phyloP scores from a whole-genome alignment of 2,329 filamentous ascomycete genomes.

The Fusarium subtropicale region DNA sequence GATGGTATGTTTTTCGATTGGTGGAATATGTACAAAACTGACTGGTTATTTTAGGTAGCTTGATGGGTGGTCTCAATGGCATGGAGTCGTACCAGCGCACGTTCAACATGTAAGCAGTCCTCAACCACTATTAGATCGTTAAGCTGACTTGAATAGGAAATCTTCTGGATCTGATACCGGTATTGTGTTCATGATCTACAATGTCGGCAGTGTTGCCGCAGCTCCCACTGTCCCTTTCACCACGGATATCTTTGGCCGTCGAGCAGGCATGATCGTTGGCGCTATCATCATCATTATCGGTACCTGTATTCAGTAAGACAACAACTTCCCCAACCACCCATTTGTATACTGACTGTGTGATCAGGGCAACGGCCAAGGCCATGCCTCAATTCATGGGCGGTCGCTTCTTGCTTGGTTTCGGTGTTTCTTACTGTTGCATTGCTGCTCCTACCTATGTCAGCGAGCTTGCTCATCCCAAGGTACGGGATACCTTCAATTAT shows the following conservation, averaged over 20 bases:
- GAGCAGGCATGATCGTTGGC: conserved; percentile 56
- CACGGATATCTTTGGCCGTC: conserved; percentile 56
- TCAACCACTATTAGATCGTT: rapidly evolving
- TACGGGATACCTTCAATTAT: rapidly evolving
- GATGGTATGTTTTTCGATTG: conserved; percentile 4
- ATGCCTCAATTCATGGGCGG: conserved; percentile 58
- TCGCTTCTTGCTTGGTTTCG: conserved; percentile 68
- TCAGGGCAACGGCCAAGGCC: conserved; percentile 49
- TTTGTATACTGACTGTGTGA: not conserved
- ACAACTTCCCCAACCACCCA: rapidly evolving
- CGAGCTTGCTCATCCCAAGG: conserved; percentile 63
- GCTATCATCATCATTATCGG: conserved; percentile 56
- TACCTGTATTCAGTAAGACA: conserved; percentile 53
- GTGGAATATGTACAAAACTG: not conserved
- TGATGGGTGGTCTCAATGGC: conserved; percentile 46
- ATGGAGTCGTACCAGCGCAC: conserved; percentile 44
- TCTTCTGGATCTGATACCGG: conserved; percentile 36
- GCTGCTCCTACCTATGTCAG: conserved; percentile 56
- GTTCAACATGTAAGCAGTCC: conserved; percentile 28
- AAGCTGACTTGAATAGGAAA: conserved; percentile 3
- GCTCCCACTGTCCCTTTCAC: conserved; percentile 55
- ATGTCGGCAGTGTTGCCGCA: conserved; percentile 57
- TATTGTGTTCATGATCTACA: conserved; percentile 59
- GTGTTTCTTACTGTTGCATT: conserved; percentile 56
- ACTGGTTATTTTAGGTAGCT: not conserved